These are phyloP conservation scores for Blumeria graminis DNA, from an alignment of 2,329 filamentous ascomycete genomes.

Conservation along the genomic window DNA sequence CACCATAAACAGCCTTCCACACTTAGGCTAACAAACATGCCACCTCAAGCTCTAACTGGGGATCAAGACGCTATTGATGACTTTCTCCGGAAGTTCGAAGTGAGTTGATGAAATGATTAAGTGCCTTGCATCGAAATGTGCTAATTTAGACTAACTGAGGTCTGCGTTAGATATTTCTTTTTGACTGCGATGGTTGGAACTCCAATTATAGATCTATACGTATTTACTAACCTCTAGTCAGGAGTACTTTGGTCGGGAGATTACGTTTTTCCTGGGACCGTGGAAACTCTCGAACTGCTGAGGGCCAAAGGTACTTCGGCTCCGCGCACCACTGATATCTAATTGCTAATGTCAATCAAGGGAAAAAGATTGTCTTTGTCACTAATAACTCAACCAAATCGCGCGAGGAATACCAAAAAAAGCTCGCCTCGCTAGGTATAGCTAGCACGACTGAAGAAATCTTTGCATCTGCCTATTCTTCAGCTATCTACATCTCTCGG, in stretches of 20 bases:
- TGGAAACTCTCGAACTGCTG: conserved; percentile 65
- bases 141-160: conserved; percentile 7
- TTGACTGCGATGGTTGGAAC: conserved; percentile 79
- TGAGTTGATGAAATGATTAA: conserved; percentile 25
- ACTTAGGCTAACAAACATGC: conserved; percentile 2
- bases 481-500: conserved; percentile 78
- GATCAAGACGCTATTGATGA: conserved; percentile 51
- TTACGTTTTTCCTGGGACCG: conserved; percentile 61
- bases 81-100: conserved; percentile 82
- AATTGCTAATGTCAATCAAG: conserved; percentile 19
- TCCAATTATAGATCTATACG: conserved; percentile 2
- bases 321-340: too few species aligned
- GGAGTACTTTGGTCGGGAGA: conserved; percentile 95
- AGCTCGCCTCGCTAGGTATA: conserved; percentile 62
- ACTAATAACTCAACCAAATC: conserved; percentile 99
- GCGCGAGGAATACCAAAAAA: conserved; percentile 75
- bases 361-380: conserved; percentile 83
- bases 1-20: too few species aligned
- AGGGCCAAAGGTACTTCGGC: conserved; percentile 38
- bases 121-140: background rate
- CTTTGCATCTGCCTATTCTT: conserved; percentile 78
- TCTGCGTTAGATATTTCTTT: conserved; percentile 49
- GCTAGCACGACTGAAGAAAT: conserved; percentile 66
- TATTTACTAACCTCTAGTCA: conserved; percentile 17
- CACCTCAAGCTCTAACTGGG: conserved; percentile 49